Base-by-base conservation (phyloP, 2,329 filamentous ascomycete species). In the Furcasterigmium sp. region DNA sequence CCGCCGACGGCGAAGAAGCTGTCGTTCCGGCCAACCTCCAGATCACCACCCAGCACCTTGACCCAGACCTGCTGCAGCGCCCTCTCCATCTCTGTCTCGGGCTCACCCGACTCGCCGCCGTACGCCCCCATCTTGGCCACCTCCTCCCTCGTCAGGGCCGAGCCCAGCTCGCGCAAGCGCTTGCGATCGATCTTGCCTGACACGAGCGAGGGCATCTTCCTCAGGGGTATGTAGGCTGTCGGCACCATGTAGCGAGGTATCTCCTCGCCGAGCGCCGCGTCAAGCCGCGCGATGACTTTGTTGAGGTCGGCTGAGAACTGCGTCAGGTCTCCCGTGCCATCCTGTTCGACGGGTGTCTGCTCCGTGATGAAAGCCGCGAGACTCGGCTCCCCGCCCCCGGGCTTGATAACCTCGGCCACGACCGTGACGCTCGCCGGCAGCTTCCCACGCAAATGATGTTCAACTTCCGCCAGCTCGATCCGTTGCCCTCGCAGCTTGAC, bases 401-500 rank as follows among this genome's bases (percentile, higher is more conserved):
- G 68, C 43, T 64, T 67, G 48, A 74, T 69, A 25, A 74, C 69
- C 45, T 77, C 74, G 5, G 70, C 69, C 0, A 64, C 69, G 2
- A 75, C 67, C 37, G 64, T 67, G 20, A 67, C 64, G 3, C 62
- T 62, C 0, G 57, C 44, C 1, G 72, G 69, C 25, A 77, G 56
- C 19, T 66, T 65, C n/a, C 62, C 58, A 11, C 63, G 60, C 44
- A 75, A 65, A 46, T 75, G 67, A 43, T 71, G 68, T 50, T 76
- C 73, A 7, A 76, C 72, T 50, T 76, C 73, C 1, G 69, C 68
- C 17, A 82, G 67, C 60, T 82, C 85, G 41, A 84, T 74, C 43
- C 82, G 67, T 50, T 78, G 82, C 20, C 85, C 86, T 10, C 73
- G 69, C 21, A 86, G 63, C 60, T 87, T 87, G 43, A 84, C 75